Conservation (phyloP, 2,329 filamentous ascomycete genomes). For the Zelopaecilomyces penicillatus region DNA sequence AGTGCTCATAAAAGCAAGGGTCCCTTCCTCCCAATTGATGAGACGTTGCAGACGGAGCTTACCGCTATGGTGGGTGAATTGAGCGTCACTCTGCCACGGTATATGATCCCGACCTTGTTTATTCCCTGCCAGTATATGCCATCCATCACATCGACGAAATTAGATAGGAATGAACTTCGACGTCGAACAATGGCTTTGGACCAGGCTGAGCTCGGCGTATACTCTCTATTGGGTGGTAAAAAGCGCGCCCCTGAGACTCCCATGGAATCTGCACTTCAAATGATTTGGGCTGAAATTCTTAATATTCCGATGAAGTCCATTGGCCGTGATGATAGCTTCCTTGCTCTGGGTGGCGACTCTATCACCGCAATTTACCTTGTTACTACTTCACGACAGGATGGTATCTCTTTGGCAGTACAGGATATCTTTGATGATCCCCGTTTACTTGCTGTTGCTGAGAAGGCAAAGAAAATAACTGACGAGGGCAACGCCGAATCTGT, state of each 20-base stretch:
- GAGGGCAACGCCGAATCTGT: no score
- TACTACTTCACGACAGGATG: no score
- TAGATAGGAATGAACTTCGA: conserved; percentile 6
- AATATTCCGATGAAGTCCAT: background rate
- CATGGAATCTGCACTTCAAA: conserved; percentile 9
- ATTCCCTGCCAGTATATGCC: conserved; percentile 6
- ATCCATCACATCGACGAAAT: conserved; percentile 6
- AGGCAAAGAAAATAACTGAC: background rate
- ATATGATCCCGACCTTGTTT: conserved; percentile 5
- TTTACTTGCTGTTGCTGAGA: background rate
- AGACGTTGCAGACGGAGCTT: background rate
- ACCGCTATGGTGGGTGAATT: background rate
- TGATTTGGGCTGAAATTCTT: conserved; percentile 1
- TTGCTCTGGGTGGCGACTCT: conserved; percentile 4
- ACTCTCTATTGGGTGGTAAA: conserved; percentile 16
- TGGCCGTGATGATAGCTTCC: conserved; percentile 2
- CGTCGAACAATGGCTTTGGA: background rate
- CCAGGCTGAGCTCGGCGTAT: conserved; percentile 7
- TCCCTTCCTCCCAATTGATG: conserved; percentile 1
- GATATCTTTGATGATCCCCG: conserved; percentile 3
- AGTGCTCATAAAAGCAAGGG: background rate
- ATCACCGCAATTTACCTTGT: conserved; percentile 2
- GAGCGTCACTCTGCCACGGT: background rate
- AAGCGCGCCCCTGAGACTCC: conserved; percentile 9
- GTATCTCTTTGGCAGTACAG: background rate